Evolutionary conservation across 441 rosid genomes (phyloP).

Genomic region (California macrophylla): DNA sequence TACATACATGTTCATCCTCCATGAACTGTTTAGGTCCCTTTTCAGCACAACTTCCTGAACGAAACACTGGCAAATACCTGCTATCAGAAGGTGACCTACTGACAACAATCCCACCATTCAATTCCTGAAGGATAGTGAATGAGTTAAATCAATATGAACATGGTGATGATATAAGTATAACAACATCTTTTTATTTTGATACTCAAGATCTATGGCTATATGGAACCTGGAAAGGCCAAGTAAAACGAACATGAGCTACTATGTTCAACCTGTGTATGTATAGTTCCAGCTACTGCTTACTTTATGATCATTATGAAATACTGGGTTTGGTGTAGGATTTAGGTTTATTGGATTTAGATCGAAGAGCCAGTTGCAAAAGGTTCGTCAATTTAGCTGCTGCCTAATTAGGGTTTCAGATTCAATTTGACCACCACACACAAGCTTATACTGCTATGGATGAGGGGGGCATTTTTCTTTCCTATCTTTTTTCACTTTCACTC

Average conservation of each 20-base stretch:
- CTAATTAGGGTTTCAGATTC: no score
- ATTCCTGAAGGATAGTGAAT: constrained; percentile 39
- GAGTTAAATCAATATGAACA: constrained; percentile 7
- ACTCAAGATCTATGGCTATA: neutral
- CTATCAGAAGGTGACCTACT: constrained; percentile 46
- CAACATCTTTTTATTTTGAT: neutral
- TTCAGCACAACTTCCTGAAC: constrained; percentile 41
- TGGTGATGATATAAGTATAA: neutral
- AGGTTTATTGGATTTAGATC: neutral
- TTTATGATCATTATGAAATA: neutral
- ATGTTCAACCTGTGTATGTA: neutral
- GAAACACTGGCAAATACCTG: constrained; percentile 47
- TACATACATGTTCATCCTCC: constrained; percentile 39
- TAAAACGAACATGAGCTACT: neutral
- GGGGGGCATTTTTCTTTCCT: no score
- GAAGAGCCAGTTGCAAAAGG: no score
- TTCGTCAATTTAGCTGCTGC: no score
- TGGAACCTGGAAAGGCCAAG: neutral
- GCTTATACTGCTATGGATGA: no score
- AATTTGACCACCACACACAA: no score
- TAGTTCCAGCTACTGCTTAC: neutral
- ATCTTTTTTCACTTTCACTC: no score
- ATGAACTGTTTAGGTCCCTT: constrained; percentile 34
- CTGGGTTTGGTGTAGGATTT: neutral
- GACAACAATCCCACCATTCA: constrained; percentile 46